phyloP scores from a whole-genome alignment of 768 basidiomycete genomes.

The Trametes gibbosa region DNA sequence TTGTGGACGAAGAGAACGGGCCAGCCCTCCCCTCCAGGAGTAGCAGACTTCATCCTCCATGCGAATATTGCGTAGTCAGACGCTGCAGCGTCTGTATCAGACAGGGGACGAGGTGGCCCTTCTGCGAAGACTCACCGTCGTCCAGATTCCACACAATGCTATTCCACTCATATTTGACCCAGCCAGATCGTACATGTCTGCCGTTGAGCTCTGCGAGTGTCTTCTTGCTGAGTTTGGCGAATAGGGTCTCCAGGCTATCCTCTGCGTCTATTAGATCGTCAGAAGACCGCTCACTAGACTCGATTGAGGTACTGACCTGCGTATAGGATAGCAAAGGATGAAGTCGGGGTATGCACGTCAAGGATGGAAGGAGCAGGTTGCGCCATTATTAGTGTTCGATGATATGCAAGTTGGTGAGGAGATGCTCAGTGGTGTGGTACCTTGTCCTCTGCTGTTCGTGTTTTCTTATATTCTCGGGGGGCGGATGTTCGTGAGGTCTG shows the following conservation, averaged over 20 bases:
- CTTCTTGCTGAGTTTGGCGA: conserved; percentile 72
- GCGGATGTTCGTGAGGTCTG: conserved; percentile 1
- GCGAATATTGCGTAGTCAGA: conserved; percentile 87
- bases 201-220: conserved; percentile 53
- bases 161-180: conserved; percentile 86
- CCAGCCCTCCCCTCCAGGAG: conserved; percentile 28
- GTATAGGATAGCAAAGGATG: conserved; percentile 74
- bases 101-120: not conserved
- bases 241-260: conserved; percentile 61
- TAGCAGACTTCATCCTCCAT: conserved; percentile 58
- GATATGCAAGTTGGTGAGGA: conserved; percentile 24
- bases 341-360: conserved; percentile 72
- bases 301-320: conserved; percentile 50
- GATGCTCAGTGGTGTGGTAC: not conserved
- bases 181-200: conserved; percentile 67
- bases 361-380: conserved; percentile 45
- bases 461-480: not conserved
- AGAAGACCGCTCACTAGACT: not conserved
- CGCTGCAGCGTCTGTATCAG: conserved; percentile 40
- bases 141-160: conserved; percentile 82
- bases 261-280: conserved; percentile 51
- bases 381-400: conserved; percentile 19
- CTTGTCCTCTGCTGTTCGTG: not conserved
- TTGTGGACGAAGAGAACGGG: conserved; percentile 66
- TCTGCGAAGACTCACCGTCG: conserved; percentile 54